phyloP scores from a whole-genome alignment of 2,329 filamentous ascomycete species.

The Daldinia sp. region DNA sequence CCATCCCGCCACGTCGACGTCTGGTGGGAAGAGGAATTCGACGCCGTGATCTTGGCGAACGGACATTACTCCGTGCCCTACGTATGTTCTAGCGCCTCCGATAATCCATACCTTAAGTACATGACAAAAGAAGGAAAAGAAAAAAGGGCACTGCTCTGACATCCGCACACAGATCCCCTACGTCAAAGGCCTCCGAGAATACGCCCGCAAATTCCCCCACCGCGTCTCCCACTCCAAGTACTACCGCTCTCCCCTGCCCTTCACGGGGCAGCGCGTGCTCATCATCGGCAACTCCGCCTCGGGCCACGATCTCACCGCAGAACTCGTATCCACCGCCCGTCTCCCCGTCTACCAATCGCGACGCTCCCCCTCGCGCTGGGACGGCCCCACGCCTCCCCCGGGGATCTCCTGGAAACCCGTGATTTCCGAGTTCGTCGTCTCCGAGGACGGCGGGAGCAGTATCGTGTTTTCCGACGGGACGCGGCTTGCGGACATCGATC shows the following conservation, averaged over 20 bases:
- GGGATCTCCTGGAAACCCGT: conserved; percentile 67
- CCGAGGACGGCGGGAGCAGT: conserved; percentile 44
- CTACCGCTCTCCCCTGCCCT: conserved; percentile 56
- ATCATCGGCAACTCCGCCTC: conserved; percentile 61
- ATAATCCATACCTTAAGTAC: too few species aligned
- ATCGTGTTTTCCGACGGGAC: conserved; percentile 59
- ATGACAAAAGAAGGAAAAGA: too few species aligned
- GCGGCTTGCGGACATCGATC: conserved; percentile 54
- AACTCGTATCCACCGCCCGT: conserved; percentile 54
- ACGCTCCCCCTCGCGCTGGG: conserved; percentile 62
- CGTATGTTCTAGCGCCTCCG: too few species aligned
- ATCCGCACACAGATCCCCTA: conserved; percentile 55
- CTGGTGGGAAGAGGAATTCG: conserved; percentile 67
- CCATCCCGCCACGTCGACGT: conserved; percentile 57
- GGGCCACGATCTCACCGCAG: conserved; percentile 56
- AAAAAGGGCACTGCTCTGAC: background rate
- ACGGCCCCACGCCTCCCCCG: conserved; percentile 59
- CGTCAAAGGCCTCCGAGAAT: conserved; percentile 59
- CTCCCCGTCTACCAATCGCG: conserved; percentile 65
- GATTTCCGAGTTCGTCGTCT: conserved; percentile 58
- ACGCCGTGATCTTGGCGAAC: conserved; percentile 59
- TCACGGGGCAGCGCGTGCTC: conserved; percentile 53
- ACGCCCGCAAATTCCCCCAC: conserved; percentile 55
- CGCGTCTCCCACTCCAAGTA: conserved; percentile 60
- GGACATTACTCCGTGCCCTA: conserved; percentile 60